Evolutionary conservation across 1,284 basidiomycete species (phyloP), one percentile per base, ranked within the genome.

Genomic region (Exobasidium rhododendri): DNA sequence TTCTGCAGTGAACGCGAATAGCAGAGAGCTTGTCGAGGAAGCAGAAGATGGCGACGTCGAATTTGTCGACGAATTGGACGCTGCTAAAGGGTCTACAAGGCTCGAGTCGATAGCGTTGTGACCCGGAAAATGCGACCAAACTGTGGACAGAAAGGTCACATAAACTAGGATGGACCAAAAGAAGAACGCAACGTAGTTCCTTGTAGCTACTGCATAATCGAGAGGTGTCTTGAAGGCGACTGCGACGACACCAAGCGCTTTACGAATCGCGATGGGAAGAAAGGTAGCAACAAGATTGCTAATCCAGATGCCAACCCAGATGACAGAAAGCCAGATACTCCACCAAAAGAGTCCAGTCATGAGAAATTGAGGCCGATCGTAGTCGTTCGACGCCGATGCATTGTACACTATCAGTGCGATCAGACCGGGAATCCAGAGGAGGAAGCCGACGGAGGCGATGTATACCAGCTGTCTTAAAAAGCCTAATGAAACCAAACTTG

Each of bases 281-380:
- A 73, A 59, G 72, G 81, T 88, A 84, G 88, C 84, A 32, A 82
- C 80, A 3, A 89, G 88, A 46, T 89, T 83, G 4, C 87, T 83
- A 44, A 81, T 85, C 91, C 91, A 94, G 89, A 91, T 94, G 22
- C 90, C 89, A 83, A 74, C 85, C 91, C 91, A 93, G 30, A 86
- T 82, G 44, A 91, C 84, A 44, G 84, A 86, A 45, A 92, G 82
- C 90, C 90, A 94, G 63, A 92, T 87, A 59, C 89, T 91, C 91
- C 91, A 94, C 86, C 87, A 93, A 10, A 90, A 60, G 45, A 91
- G 81, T 58, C 82, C 83, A 11, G 89, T 85, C 61, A 59, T 81
- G 84, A 73, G 66, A 86, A 87, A 31, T 78, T 67, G 55, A 67
- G 74, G 68, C 70, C 77, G 44, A 62, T 68, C 81, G 82, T 84